Percentiles rank a stretch among this genome's conserved stretches.
Evolutionary conservation across 1,284 basidiomycete species (phyloP).

Genomic region (Trichosporon sp.): DNA sequence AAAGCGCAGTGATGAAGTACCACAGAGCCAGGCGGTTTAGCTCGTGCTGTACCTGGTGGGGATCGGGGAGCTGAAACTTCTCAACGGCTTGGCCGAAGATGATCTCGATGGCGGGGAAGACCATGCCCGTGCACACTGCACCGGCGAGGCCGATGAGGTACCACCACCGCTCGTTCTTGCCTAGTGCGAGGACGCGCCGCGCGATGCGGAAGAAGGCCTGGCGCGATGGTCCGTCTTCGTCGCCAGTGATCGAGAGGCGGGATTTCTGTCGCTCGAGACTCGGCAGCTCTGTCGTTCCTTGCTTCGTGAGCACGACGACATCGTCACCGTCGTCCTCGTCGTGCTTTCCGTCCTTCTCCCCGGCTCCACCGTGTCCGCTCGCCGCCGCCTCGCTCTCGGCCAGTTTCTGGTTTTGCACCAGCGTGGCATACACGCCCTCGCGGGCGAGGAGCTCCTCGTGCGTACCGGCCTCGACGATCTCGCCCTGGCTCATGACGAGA

Average conservation of each 20-base stretch:
- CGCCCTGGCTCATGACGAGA: constrained; percentile 77
- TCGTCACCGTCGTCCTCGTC: background rate
- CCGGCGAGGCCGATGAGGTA: constrained; percentile 42
- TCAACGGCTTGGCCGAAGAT: constrained; percentile 65
- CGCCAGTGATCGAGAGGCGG: background rate
- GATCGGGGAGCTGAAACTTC: constrained; percentile 53
- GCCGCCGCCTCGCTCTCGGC: constrained; percentile 13
- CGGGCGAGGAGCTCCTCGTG: constrained; percentile 67
- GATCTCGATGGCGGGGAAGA: constrained; percentile 80
- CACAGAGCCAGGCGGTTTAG: constrained; percentile 52
- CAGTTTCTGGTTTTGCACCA: constrained; percentile 38
- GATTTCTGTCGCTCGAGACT: background rate
- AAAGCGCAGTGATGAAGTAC: constrained; percentile 76
- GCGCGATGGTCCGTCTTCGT: background rate
- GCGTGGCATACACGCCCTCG: constrained; percentile 52
- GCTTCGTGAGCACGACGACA: background rate
- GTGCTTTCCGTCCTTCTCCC: background rate
- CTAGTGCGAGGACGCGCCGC: constrained; percentile 19
- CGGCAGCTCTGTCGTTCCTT: background rate
- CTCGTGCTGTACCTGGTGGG: constrained; percentile 37
- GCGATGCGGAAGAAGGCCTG: constrained; percentile 4
- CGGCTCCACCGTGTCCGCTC: background rate
- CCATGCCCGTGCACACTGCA: constrained; percentile 56
- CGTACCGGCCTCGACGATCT: constrained; percentile 75
- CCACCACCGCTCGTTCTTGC: constrained; percentile 36